A percentile compares a stretch with the other conserved stretches of the same genome.
These are phyloP conservation scores for Leishmania tropica DNA, from an alignment of 208 protist genomes.

Conservation along the genomic window DNA sequence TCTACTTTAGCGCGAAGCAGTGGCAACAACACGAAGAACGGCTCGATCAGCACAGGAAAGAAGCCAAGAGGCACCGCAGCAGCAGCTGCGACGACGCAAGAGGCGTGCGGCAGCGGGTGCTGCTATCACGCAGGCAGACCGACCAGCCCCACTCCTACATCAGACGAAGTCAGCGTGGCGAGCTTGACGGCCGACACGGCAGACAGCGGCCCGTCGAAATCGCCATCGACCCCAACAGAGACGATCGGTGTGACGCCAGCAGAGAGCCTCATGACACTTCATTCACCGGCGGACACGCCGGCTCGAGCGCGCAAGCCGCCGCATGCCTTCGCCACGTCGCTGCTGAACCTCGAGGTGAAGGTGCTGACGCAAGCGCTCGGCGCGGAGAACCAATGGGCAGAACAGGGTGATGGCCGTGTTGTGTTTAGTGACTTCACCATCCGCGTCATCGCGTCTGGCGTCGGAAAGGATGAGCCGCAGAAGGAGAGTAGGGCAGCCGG, in stretches of 20 bases:
- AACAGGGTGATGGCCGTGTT: conserved; percentile 65
- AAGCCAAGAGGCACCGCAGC: background rate
- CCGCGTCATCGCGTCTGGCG: conserved; percentile 35
- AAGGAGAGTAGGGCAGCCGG: conserved; percentile 7
- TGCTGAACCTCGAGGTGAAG: conserved; percentile 79
- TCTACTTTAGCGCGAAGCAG: background rate
- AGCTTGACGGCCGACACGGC: background rate
- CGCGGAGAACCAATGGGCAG: conserved; percentile 70
- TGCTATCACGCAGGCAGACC: background rate
- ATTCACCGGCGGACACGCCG: background rate
- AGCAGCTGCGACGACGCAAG: background rate
- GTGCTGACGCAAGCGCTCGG: conserved; percentile 74
- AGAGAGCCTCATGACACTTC: background rate
- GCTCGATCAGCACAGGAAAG: background rate
- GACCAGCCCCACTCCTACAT: background rate
- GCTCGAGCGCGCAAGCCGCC: background rate
- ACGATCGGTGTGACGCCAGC: background rate
- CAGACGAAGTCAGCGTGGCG: background rate
- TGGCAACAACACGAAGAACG: background rate
- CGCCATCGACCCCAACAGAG: background rate
- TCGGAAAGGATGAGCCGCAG: background rate
- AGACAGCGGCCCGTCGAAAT: background rate
- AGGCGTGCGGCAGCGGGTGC: background rate
- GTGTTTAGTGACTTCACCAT: conserved; percentile 71
- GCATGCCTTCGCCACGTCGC: conserved; percentile 16